phyloP scores from a whole-genome alignment of 2,329 filamentous ascomycete species.

The Fusarium compactum region DNA sequence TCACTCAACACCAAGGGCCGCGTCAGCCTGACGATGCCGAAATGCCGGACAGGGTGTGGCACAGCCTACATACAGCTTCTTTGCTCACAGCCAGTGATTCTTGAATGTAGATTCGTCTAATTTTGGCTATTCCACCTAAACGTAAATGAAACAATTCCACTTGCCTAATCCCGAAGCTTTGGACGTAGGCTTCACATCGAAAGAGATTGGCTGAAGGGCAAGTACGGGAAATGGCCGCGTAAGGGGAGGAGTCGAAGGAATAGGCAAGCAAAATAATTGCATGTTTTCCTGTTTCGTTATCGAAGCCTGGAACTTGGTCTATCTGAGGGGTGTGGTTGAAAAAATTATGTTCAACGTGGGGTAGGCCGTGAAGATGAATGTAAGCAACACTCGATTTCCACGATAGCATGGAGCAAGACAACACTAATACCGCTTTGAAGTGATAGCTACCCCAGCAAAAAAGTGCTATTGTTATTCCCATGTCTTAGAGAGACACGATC shows the following conservation, averaged over 20 bases:
- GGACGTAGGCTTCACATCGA: background rate
- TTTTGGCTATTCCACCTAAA: background rate
- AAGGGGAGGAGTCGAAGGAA: background rate
- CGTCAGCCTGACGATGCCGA: constrained; percentile 43
- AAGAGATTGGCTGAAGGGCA: background rate
- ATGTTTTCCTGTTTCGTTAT: constrained; percentile 9
- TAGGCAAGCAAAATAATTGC: background rate
- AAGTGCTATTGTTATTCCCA: background rate
- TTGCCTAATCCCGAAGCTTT: background rate
- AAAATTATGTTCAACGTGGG: background rate
- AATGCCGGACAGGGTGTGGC: constrained; percentile 32
- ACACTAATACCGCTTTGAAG: background rate
- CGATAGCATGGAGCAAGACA: background rate
- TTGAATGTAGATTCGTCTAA: background rate
- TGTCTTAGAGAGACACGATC: background rate
- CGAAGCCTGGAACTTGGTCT: constrained; percentile 18
- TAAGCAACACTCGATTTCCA: background rate
- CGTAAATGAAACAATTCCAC: background rate
- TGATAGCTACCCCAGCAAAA: background rate
- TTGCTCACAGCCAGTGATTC: background rate
- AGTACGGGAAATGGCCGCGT: background rate
- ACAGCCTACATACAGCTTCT: background rate
- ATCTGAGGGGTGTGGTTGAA: background rate
- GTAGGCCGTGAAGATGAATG: background rate
- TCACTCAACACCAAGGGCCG: constrained; percentile 31